Conservation (phyloP, 768 basidiomycete species). For the Postia placenta region DNA sequence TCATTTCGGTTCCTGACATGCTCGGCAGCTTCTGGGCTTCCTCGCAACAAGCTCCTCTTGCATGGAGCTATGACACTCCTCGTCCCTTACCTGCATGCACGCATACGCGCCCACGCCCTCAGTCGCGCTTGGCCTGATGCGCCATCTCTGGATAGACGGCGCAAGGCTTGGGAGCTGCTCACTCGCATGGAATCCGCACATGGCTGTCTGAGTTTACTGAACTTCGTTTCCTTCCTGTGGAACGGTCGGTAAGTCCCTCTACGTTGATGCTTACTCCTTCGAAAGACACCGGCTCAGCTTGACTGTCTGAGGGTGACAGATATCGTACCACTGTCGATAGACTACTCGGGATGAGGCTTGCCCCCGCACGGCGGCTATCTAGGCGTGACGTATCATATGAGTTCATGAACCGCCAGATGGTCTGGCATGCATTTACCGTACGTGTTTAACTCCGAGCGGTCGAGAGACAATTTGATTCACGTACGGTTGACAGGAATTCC, state of each 20-base stretch:
- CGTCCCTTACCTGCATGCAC: conserved; percentile 72
- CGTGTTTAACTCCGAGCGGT: conserved; percentile 21
- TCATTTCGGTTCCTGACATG: conserved; percentile 10
- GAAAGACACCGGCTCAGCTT: too few relatives aligned
- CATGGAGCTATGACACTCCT: conserved; percentile 73
- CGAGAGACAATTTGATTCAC: too few relatives aligned
- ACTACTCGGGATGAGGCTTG: conserved; percentile 65
- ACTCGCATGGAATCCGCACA: conserved; percentile 63
- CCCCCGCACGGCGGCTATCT: conserved; percentile 61
- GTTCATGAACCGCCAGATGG: conserved; percentile 99
- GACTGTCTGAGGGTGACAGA: conserved; percentile 36
- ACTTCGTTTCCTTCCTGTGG: conserved; percentile 80
- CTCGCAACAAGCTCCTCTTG: conserved; percentile 49
- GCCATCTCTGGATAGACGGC: conserved; percentile 69
- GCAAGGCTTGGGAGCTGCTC: conserved; percentile 67
- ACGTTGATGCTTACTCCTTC: conserved; percentile 1
- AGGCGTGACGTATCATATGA: conserved; percentile 92
- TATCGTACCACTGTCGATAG: conserved; percentile 84
- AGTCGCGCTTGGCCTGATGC: conserved; percentile 89
- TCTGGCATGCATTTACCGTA: conserved; percentile 98
- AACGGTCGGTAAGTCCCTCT: conserved; percentile 66
- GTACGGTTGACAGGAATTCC: conserved; percentile 75
- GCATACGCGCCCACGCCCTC: conserved; percentile 68
- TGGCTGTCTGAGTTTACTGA: conserved; percentile 56
- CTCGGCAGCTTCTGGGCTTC: conserved; percentile 56